Base-by-base conservation (phyloP, 2,329 filamentous ascomycete species). In the Colletotrichum incanum region DNA sequence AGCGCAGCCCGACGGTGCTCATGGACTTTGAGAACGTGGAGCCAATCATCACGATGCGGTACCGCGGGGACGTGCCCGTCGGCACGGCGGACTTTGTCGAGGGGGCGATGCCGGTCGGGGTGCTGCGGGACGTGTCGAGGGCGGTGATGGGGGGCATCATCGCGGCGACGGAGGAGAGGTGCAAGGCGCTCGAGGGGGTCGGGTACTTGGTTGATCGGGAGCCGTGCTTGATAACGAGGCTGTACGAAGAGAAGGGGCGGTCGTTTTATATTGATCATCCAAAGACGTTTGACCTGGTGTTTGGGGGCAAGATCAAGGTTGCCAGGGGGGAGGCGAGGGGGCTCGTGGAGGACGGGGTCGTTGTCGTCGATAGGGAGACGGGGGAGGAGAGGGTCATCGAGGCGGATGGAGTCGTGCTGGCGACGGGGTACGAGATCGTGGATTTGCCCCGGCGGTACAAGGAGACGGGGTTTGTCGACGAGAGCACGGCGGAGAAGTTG, bases 1-100 rank as follows among this genome's bases (percentile, higher is more conserved):
- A 90, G 78, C 85, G 87, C 18, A 80, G 82, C 16, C 83, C 83
- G 5, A 89, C 86, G 2, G 87, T 86, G 74, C 84, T 88, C 8
- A 80, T 88, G 37, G 84, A 84, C 2, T 81, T 80, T 20, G 81
- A 84, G 39, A 60, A 31, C 4, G 81, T 82, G 28, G 82, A 82
- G 1, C 6, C 50, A 77, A 84, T 1, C 80, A 84, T 59, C 83
- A 87, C 77, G 75, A 81, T 67, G 78, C 82, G 20, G 79, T 84
- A 76, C 43, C 65, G 59, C n/a, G 60, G 66, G 11, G 84, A 82
- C 2, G 82, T 84, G 1, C 81, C 84, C 3, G 86, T 83, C 5
- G 85, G 87, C 73, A 84, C 88, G 73, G 85, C 85, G 9, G 88
- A 90, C 70, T 78, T 89, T 4, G 81, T 83, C 23, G 77, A 78